Base-by-base conservation (phyloP, 208 protist species). In the Wallacemonas sp. region DNA sequence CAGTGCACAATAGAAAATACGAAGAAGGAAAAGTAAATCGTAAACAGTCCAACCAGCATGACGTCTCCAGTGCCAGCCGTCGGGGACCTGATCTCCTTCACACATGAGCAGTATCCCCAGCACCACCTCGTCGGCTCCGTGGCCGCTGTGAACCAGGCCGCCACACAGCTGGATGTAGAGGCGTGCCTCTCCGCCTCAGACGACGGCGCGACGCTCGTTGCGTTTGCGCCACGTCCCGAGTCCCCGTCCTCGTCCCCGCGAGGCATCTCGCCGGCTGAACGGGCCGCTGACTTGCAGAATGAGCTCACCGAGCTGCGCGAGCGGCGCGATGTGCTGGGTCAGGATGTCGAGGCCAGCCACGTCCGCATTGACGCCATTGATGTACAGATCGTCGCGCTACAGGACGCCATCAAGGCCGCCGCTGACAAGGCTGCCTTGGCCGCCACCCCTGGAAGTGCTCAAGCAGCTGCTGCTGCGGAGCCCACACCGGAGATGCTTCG, bases 251-350 rank as follows among this genome's bases (percentile, higher is more conserved):
- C 3, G 36, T 84, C 19, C 43, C 71, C 14, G 52, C 61, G 0
- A 62, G 44, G 19, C 19, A 6, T 49, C 19, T 0, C 44, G 44
- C 17, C 44, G 44, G 12, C 44, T 9, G 17, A 49, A 11, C 44
- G 8, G 19, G 19, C 44, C 12, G 44, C 0, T 21, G 19, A 16
- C 8, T 17, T 49, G 17, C 12, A 26, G 8, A 49, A 71, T 21
- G 80, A 85, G 24, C 32, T 78, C 21, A 62, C 23, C 48, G 80
- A 82, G 39, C 55, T 86, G 46, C 47, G 14, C 21, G 72, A 72
- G 38, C 75, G 78, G 6, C 70, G 80, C 8, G 47, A 52, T 17
- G 44, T 66, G 14, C 66, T 86, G 1, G 23, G 56, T 19, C 30
- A 27, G 2, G 80, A 78, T 47, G 33, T 79, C 26, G 70, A 65